Evolutionary conservation across 2,329 filamentous ascomycete species (phyloP).

Genomic region (Aspergillus ruber): DNA sequence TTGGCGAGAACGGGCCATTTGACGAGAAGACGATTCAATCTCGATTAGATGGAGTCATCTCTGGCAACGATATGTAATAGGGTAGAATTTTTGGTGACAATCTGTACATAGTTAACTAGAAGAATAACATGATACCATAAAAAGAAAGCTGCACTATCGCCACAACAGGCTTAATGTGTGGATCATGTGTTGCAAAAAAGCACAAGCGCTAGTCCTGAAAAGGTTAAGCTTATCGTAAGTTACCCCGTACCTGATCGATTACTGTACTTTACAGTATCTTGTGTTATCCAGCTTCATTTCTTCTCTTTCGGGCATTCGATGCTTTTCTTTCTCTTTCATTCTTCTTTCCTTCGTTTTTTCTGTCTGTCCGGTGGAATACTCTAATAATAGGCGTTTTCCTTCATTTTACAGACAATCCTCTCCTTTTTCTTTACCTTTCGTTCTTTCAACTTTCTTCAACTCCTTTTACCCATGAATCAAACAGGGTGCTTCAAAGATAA

Average conservation of each 20-base stretch:
- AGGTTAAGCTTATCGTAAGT: neutral
- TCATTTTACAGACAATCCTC: too few relatives aligned
- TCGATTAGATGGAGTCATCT: conserved; percentile 18
- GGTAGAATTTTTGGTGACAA: too few relatives aligned
- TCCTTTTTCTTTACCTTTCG: neutral
- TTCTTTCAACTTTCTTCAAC: neutral
- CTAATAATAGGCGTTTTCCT: too few relatives aligned
- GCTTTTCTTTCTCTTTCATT: neutral
- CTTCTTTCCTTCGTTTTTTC: neutral
- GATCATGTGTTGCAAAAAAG: neutral
- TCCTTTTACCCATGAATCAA: conserved; percentile 2
- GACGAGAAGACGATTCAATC: conserved; percentile 34
- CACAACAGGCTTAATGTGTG: neutral
- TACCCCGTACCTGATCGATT: neutral
- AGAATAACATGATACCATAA: neutral
- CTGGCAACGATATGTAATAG: neutral
- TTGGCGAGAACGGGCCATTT: conserved; percentile 28
- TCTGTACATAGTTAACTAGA: neutral
- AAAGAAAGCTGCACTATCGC: neutral
- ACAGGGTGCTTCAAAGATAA: conserved; percentile 1
- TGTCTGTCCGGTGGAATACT: neutral
- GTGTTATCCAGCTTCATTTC: neutral
- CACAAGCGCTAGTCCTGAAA: neutral
- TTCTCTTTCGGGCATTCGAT: neutral
- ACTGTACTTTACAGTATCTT: neutral